A percentile compares a stretch with the other conserved stretches of the same genome.
Evolutionary conservation across 257 asterid species (phyloP).

Genomic region (Striga asiatica): DNA sequence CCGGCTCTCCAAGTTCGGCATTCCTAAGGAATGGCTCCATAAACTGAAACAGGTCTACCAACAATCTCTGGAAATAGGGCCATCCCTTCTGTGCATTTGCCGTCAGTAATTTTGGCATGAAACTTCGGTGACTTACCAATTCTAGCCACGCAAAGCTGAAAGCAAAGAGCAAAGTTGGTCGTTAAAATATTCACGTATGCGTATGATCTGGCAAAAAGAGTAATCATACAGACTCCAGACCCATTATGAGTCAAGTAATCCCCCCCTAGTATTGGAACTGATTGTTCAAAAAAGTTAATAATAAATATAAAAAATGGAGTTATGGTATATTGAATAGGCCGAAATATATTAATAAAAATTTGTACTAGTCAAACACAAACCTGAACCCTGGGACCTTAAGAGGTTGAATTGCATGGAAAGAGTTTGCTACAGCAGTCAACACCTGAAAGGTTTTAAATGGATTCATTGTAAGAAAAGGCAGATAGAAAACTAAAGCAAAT

Average conservation of each 20-base stretch:
- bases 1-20: conserved; percentile 91
- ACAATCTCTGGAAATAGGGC: conserved; percentile 80
- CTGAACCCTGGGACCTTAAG: conserved; percentile 94
- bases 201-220: neutral
- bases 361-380: conserved; percentile 32
- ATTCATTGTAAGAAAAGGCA: neutral
- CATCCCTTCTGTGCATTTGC: conserved; percentile 91
- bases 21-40: conserved; percentile 97
- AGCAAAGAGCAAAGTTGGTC: conserved; percentile 25
- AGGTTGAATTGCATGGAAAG: conserved; percentile 94
- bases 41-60: conserved; percentile 83
- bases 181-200: neutral
- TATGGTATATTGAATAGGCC: too few relatives aligned
- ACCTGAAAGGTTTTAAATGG: conserved; percentile 36
- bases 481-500: neutral
- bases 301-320: too few relatives aligned
- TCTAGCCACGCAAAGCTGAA: conserved; percentile 98
- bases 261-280: too few relatives aligned
- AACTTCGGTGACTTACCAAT: conserved; percentile 87
- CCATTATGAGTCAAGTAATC: too few relatives aligned
- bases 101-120: conserved; percentile 93
- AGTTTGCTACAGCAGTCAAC: conserved; percentile 76
- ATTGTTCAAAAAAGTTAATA: too few relatives aligned
- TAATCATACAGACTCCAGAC: too few relatives aligned
- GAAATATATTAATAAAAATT: too few relatives aligned